These are phyloP conservation scores for Penicillium robsamsonii DNA, from an alignment of 495 filamentous ascomycete genomes.

Conservation along the genomic window DNA sequence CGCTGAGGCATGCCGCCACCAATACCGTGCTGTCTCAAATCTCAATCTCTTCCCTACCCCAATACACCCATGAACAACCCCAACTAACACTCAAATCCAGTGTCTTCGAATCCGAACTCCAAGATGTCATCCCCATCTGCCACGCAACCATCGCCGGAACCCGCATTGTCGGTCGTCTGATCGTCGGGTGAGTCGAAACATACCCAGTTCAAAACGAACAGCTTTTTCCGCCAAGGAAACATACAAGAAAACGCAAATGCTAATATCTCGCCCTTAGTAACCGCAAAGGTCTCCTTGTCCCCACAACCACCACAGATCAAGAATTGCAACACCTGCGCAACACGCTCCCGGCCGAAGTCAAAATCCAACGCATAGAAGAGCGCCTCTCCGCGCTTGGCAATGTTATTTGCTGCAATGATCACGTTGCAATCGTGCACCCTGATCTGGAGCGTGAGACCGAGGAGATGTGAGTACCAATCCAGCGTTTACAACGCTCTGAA, in stretches of 20 bases:
- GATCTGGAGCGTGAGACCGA: conserved; percentile 95
- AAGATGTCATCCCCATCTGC: conserved; percentile 97
- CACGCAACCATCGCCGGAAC: conserved; percentile 97
- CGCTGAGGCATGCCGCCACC: background rate
- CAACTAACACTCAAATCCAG: conserved; percentile 21
- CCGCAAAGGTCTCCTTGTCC: conserved; percentile 92
- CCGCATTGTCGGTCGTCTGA: conserved; percentile 90
- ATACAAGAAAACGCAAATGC: conserved; percentile 9
- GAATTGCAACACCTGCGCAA: conserved; percentile 96
- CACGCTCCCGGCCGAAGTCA: conserved; percentile 81
- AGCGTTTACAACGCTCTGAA: too few relatives aligned
- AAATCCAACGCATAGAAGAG: conserved; percentile 95
- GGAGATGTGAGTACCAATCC: conserved; percentile 57
- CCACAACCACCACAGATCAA: conserved; percentile 94
- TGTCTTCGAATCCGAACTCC: conserved; percentile 94
- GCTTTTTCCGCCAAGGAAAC: background rate
- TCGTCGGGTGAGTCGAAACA: conserved; percentile 69
- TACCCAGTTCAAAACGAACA: background rate
- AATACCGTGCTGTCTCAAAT: background rate
- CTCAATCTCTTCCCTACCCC: background rate
- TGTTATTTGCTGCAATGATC: conserved; percentile 94
- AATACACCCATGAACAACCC: background rate
- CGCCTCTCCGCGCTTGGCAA: conserved; percentile 93
- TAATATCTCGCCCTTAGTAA: conserved; percentile 55
- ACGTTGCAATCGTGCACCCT: conserved; percentile 94